Evolutionary conservation across 2,329 filamentous ascomycete genomes (phyloP), one percentile per base, ranked within the genome.

Genomic region (Gaeumannomyces tritici): DNA sequence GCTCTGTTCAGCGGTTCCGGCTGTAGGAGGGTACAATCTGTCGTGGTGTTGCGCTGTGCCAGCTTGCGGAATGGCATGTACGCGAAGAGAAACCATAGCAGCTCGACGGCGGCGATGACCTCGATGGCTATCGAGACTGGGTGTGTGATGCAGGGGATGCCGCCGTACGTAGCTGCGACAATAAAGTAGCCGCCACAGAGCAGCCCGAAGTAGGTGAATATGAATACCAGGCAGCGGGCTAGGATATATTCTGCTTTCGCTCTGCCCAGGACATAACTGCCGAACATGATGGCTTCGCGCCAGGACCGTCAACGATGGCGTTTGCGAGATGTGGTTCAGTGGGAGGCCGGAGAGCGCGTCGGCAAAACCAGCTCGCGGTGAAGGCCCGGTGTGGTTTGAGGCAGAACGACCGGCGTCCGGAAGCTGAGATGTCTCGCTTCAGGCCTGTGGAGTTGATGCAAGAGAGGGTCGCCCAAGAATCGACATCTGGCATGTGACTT

Each of bases 51-150:
- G n/a, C 24, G 55, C 55, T 66, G 66, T 8, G 67, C 63, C 15
- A 57, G 62, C 33, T 56, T 24, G 56, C 61, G 61, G 59, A 63
- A 67, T 6, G 66, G 66, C 12, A 69, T 60, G 61, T 64, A 69
- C 63, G 61, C 66, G 9, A 62, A 7, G 4, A 68, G 47, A 28
- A 65, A 68, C 64, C 64, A 69, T 3, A 67, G 55, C 15, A 66
- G 59, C 61, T 69, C 67, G 57, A 66, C n/a, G 13, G 61, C 55
- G 1, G 67, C 69, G 33, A 67, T 54, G 0, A 59, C 62, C 42
- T 68, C 68, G 55, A 70, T 61, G 3, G 64, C 42, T 33, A 71
- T 66, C 18, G 68, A 70, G 13, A 69, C 56, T 0, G 69, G 70
- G 60, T 68, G 65, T 0, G 65, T 51, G 26, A 70, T 68, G n/a